A percentile compares a stretch with the other conserved stretches of the same genome.
phyloP scores from a whole-genome alignment of 495 filamentous ascomycete species.

The Xylaria venustula region DNA sequence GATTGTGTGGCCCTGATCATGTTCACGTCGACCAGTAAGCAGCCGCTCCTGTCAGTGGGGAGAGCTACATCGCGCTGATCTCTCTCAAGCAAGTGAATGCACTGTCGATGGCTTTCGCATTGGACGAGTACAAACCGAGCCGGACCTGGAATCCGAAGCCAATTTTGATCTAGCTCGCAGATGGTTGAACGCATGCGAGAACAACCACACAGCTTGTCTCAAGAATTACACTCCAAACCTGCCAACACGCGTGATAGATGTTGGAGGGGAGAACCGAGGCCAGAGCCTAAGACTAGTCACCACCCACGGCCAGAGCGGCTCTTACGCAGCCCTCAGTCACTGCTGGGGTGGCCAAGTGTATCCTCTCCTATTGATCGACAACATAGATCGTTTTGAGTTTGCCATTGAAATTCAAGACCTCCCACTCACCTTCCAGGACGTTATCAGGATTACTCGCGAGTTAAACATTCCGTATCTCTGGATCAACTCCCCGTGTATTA shows the following conservation, averaged over 20 bases:
- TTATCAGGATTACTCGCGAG: slow-evolving; percentile 15
- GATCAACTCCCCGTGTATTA: slow-evolving; percentile 25
- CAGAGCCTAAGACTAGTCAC: slow-evolving; percentile 3
- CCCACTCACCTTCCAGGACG: slow-evolving; percentile 20
- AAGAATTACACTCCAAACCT: background rate
- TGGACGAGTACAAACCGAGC: background rate
- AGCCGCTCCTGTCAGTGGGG: background rate
- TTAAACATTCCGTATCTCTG: slow-evolving; percentile 25
- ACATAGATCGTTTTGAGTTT: background rate
- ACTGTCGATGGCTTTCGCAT: background rate
- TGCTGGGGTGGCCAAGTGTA: slow-evolving; percentile 19
- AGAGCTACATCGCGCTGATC: background rate
- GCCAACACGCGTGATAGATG: slow-evolving; percentile 20
- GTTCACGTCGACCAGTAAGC: background rate
- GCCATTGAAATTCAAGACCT: slow-evolving; percentile 1
- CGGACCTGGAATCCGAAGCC: background rate
- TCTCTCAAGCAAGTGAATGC: background rate
- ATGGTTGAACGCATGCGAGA: slow-evolving; percentile 6
- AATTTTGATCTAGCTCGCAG: slow-evolving; percentile 6
- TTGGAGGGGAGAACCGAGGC: slow-evolving; percentile 1
- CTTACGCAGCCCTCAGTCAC: slow-evolving; percentile 17
- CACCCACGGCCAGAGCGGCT: background rate
- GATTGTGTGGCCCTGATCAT: background rate
- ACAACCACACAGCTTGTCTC: slow-evolving; percentile 3
- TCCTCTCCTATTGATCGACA: slow-evolving; percentile 3